Evolutionary conservation across 2,329 filamentous ascomycete genomes (phyloP), one percentile per base, ranked within the genome.

Genomic region (Cryphonectria japonica): DNA sequence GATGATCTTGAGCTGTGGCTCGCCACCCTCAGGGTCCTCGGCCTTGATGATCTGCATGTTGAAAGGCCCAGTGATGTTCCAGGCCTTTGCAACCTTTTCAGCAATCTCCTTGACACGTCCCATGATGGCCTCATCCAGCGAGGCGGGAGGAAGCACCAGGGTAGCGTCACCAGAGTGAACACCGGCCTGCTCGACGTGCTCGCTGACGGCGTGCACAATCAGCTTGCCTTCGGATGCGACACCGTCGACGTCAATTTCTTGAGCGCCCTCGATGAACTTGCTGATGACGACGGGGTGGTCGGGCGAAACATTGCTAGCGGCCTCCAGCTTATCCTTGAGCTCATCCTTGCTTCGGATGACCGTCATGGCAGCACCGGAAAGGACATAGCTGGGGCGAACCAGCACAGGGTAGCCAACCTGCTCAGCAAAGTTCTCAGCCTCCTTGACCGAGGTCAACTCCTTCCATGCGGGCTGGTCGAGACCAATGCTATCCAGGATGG

Each of bases 1-100:
- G 74, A 98, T 98, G 78, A 98, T 95, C 87, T 98, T 98, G 75
- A 98, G 89, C 39, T 88, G 86, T 46, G 93, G 89, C 78, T 92
- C 88, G 69, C 91, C 91, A 71, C 92, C 92, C 71, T 93, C 90
- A 43, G 92, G 89, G 78, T 92, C 86, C 16, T 93, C 87, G 50
- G 93, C 94, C 85, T 97, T 97, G 88, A 99, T 98, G 83, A 99
- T 97, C 81, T 99, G 96, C 95, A 99, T 98, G 88, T 99, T 99
- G 90, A 98, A 99, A 71, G 96, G 96, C 69, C 96, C 96, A 29
- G 94, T 98, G 81, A 98, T 98, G 79, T 88, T 94, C 94, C 95
- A 98, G 64, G 96, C 96, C 83, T 96, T 93, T 75, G 96, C 96
- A 67, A 99, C 95, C 88, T 97, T 98, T 82, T 95, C 83, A 22